A percentile compares a stretch with the other conserved stretches of the same genome.
Conservation (phyloP, 106 monocot genomes). For the Apostasia shenzhenica region DNA sequence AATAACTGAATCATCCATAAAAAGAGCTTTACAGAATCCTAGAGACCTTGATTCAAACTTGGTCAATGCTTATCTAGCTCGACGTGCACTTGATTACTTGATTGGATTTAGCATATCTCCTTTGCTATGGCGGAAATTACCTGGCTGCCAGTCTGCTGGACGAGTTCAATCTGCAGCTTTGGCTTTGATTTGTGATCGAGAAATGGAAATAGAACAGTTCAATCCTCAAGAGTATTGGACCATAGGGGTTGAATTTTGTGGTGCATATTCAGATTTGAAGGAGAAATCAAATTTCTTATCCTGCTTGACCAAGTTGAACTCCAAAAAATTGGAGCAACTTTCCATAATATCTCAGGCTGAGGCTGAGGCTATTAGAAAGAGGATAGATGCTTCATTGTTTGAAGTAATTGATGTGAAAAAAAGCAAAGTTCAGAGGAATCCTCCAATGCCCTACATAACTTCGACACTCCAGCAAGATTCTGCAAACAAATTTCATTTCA, state of each 20-base stretch:
- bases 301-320: slow-evolving; percentile 52
- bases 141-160: slow-evolving; percentile 94
- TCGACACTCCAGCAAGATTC: slow-evolving; percentile 94
- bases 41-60: slow-evolving; percentile 72
- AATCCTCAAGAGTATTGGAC: slow-evolving; percentile 83
- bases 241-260: slow-evolving; percentile 45
- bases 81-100: slow-evolving; percentile 91
- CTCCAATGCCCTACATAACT: slow-evolving; percentile 93
- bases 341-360: slow-evolving; percentile 42
- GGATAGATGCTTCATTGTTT: slow-evolving; percentile 43
- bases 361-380: slow-evolving; percentile 57
- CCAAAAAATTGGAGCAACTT: slow-evolving; percentile 64
- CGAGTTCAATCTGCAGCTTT: slow-evolving; percentile 97
- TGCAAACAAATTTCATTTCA: slow-evolving; percentile 70
- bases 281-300: slow-evolving; percentile 23
- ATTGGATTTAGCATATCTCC: slow-evolving; percentile 97
- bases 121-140: slow-evolving; percentile 89
- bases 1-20: slow-evolving; percentile 85
- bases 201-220: slow-evolving; percentile 83
- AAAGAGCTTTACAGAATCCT: slow-evolving; percentile 67
- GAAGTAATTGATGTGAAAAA: slow-evolving; percentile 44
- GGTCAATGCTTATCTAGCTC: slow-evolving; percentile 95
- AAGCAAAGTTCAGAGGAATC: slow-evolving; percentile 51
- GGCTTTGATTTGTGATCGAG: slow-evolving; percentile 85
- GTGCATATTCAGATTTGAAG: slow-evolving; percentile 2